Base-by-base conservation (phyloP, 2,329 filamentous ascomycete species). In the Fusarium oligoseptatum region DNA sequence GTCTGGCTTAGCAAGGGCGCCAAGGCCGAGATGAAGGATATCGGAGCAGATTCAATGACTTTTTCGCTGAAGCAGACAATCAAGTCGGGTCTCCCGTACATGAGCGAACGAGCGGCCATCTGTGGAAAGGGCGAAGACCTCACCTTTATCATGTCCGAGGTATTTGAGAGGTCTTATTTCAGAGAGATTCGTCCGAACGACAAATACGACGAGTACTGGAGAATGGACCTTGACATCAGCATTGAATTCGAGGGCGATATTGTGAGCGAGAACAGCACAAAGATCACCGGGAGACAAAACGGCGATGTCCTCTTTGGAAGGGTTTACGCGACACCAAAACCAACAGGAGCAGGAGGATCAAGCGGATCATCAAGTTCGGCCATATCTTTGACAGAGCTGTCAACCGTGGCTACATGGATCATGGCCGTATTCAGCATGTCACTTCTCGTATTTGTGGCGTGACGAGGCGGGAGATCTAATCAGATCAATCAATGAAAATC, bases 221-320 rank as follows among this genome's bases (percentile, higher is more conserved):
- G 14, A 15, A 22, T 65, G 62, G 39, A 27, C 5, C 10, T 65
- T 20, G 39, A 39, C 6, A 48, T 58, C 2, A 48, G 39, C 36
- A 55, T 65, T 0, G 64, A 64, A 17, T 74, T 74, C 39, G 34
- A 74, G 45, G 71, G 71, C 6, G 60, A 58, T 1, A 62, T 74
- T 15, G 71, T 72, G 17, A 57, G 61, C 5, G 71, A 72, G 60
- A 74, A 74, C 22, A 74, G 71, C 29, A 74, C 71, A 3, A 52
- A 15, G 6, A 60, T 64, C 20, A 57, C 50, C 3, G 60, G 66
- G 14, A 50, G 56, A 12, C 32, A 66, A n/a, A 6, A 60, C 41
- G 64, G 64, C 17, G 56, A 66, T 22, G 41, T 66, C n/a, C 22
- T 61, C 15, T 66, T 66, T 34, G 20, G 24, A 32, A 41, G 10